Evolutionary conservation across 1,284 basidiomycete genomes (phyloP).

Genomic region (Moesziomyces globuligerus): DNA sequence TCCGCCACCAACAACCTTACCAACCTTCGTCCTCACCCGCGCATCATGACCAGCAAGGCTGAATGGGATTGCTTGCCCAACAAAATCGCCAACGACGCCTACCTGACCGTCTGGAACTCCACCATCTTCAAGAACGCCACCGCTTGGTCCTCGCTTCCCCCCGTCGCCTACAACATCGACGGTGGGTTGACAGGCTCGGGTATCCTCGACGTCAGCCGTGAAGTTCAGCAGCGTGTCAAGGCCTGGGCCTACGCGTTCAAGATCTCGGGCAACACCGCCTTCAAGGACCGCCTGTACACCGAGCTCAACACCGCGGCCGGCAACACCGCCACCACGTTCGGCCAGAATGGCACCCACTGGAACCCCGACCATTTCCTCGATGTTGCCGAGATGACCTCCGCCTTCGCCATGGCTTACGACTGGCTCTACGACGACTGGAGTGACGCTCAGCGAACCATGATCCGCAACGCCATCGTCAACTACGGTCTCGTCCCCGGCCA

Average conservation of each 20-base stretch:
- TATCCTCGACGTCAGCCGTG: slow-evolving; percentile 89
- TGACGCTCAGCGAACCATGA: slow-evolving; percentile 76
- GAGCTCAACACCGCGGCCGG: slow-evolving; percentile 74
- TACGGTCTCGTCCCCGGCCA: slow-evolving; percentile 75
- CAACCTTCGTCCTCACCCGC: slow-evolving; percentile 80
- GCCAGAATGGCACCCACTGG: slow-evolving; percentile 75
- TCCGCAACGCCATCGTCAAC: slow-evolving; percentile 80
- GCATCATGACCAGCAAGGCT: slow-evolving; percentile 88
- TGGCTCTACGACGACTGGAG: slow-evolving; percentile 89
- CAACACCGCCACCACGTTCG: slow-evolving; percentile 70
- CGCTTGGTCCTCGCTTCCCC: slow-evolving; percentile 72
- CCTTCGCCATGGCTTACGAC: slow-evolving; percentile 83
- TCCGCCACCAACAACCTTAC: slow-evolving; percentile 75
- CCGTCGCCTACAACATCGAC: slow-evolving; percentile 80
- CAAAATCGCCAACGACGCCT: slow-evolving; percentile 84
- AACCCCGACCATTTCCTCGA: slow-evolving; percentile 93
- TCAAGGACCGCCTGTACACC: slow-evolving; percentile 83
- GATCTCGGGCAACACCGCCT: slow-evolving; percentile 89
- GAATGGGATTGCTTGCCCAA: slow-evolving; percentile 86
- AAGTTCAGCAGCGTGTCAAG: slow-evolving; percentile 89
- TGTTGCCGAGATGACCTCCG: slow-evolving; percentile 80
- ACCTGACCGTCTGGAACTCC: slow-evolving; percentile 86
- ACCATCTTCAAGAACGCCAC: slow-evolving; percentile 91
- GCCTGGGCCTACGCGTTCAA: slow-evolving; percentile 90
- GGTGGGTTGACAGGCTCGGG: slow-evolving; percentile 76